These are phyloP conservation scores for Lecanicillium sp. DNA, from an alignment of 2,329 filamentous ascomycete species.

Conservation along the genomic window DNA sequence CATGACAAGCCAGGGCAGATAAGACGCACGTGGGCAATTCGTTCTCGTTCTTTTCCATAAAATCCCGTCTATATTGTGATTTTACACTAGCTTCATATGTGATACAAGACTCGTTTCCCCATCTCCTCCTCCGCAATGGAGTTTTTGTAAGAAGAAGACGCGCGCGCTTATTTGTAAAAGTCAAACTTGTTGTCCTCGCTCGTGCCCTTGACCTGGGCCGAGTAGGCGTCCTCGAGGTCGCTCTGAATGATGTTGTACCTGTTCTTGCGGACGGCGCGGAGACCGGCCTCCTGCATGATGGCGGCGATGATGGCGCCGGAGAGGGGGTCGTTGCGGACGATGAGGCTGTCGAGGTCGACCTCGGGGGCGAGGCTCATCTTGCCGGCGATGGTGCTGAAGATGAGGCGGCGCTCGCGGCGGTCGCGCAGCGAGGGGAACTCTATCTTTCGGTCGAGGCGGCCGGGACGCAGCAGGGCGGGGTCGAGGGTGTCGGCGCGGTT, in stretches of 20 bases:
- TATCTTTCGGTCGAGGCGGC: slow-evolving; percentile 95
- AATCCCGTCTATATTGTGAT: slow-evolving; percentile 7
- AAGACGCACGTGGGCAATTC: no score
- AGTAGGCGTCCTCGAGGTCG: slow-evolving; percentile 95
- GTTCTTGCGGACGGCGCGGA: slow-evolving; percentile 93
- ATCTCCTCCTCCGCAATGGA: not conserved
- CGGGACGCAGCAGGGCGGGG: slow-evolving; percentile 86
- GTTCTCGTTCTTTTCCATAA: no score
- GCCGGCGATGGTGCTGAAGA: slow-evolving; percentile 92
- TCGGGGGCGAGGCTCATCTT: slow-evolving; percentile 98
- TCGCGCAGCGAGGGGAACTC: slow-evolving; percentile 96
- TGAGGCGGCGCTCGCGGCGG: slow-evolving; percentile 87
- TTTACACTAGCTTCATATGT: slow-evolving; percentile 10
- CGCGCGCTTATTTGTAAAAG: slow-evolving; percentile 68
- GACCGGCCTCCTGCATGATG: slow-evolving; percentile 97
- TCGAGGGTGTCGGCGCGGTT: slow-evolving; percentile 97
- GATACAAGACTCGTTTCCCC: slow-evolving; percentile 3
- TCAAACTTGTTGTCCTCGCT: slow-evolving; percentile 71
- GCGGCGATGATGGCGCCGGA: slow-evolving; percentile 95
- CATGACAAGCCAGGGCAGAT: no score
- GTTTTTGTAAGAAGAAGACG: no score
- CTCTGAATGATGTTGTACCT: slow-evolving; percentile 98
- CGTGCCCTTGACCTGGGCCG: slow-evolving; percentile 84
- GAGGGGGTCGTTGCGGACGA: slow-evolving; percentile 92
- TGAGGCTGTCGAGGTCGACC: slow-evolving; percentile 91